phyloP scores from a whole-genome alignment of 345 rosid species.

The Boechera stricta region DNA sequence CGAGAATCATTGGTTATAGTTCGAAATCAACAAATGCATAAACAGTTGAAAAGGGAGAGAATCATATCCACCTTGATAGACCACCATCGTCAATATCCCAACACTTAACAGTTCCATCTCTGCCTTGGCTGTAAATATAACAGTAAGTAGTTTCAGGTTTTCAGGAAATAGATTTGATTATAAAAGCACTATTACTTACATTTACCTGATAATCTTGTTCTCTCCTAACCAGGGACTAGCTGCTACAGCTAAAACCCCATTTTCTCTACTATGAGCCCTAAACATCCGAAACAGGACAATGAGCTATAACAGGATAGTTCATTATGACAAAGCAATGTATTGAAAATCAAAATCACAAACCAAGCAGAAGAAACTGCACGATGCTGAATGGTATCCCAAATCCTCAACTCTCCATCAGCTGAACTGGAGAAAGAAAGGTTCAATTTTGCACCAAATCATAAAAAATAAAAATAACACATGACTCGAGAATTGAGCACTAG shows the following conservation, averaged over 20 bases:
- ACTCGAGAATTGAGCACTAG: background rate
- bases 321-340: background rate
- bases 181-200: background rate
- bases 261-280: constrained; percentile 89
- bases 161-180: background rate
- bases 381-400: constrained; percentile 80
- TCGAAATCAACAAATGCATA: background rate
- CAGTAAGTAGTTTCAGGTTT: background rate
- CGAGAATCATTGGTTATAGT: background rate
- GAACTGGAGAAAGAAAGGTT: constrained; percentile 56
- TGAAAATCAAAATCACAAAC: constrained; percentile 43
- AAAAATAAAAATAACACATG: background rate
- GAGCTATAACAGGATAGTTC: background rate
- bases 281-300: constrained; percentile 18
- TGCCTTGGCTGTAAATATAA: constrained; percentile 70
- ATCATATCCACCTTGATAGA: constrained; percentile 62
- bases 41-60: background rate
- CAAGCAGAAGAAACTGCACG: constrained; percentile 77
- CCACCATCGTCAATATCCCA: constrained; percentile 91
- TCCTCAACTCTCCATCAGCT: constrained; percentile 85
- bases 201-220: constrained; percentile 77
- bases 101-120: constrained; percentile 92
- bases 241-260: constrained; percentile 78
- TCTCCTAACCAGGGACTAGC: constrained; percentile 62
- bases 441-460: constrained; percentile 21